phyloP scores from a whole-genome alignment of 495 filamentous ascomycete species.

The Daldinia loculata region DNA sequence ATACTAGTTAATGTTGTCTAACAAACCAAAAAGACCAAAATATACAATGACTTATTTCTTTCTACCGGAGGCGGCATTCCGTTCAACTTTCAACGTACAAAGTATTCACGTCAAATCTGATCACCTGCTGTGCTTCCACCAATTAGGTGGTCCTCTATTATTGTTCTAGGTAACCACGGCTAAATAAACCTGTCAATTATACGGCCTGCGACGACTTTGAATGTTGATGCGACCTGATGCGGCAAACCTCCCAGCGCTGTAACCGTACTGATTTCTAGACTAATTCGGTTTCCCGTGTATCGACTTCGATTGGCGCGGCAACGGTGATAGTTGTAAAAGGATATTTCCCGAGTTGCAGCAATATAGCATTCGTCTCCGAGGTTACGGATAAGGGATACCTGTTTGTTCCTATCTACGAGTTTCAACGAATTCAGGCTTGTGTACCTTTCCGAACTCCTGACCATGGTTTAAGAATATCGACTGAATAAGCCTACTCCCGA shows the following conservation, averaged over 20 bases:
- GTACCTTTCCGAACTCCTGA: not conserved
- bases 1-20: too few relatives aligned
- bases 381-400: not conserved
- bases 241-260: not conserved
- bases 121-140: not conserved
- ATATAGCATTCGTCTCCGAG: not conserved
- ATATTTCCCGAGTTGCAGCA: not conserved
- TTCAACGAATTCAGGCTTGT: not conserved
- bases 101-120: not conserved
- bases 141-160: not conserved
- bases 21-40: not conserved
- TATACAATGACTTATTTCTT: not conserved
- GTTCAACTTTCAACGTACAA: not conserved
- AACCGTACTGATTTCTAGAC: not conserved
- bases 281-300: not conserved
- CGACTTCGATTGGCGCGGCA: not conserved
- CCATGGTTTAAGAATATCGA: not conserved
- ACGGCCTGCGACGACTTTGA: not conserved
- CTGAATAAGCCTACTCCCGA: not conserved
- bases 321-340: not conserved
- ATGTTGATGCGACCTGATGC: constrained; percentile 7
- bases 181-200: not conserved
- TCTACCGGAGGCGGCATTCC: not conserved
- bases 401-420: not conserved
- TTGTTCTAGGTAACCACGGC: not conserved